These are phyloP conservation scores for Emergomyces orientalis DNA, from an alignment of 2,329 filamentous ascomycete species.

Conservation along the genomic window DNA sequence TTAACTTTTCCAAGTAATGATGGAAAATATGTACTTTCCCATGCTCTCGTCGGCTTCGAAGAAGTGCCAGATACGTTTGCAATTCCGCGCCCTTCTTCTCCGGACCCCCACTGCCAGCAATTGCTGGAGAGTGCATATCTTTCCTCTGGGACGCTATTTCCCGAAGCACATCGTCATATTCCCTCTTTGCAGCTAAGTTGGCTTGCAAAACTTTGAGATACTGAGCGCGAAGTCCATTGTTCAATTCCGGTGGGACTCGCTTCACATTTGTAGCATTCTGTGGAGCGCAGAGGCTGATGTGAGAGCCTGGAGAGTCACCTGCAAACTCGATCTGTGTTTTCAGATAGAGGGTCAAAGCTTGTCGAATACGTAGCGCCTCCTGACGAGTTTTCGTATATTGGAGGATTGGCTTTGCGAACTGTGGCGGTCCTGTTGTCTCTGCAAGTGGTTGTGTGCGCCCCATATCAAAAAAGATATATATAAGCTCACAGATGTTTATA, in stretches of 20 bases:
- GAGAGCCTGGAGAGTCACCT: constrained; percentile 24
- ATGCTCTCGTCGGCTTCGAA: constrained; percentile 39
- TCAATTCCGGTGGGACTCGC: constrained; percentile 31
- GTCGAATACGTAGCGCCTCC: constrained; percentile 33
- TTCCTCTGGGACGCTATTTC: constrained; percentile 25
- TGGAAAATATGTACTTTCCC: constrained; percentile 41
- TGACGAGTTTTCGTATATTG: constrained; percentile 34
- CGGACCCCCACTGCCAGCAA: constrained; percentile 12
- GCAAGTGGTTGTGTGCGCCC: neutral
- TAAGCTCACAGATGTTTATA: too few relatives aligned
- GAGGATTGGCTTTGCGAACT: constrained; percentile 27
- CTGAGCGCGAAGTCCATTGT: constrained; percentile 32
- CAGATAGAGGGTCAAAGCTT: constrained; percentile 31
- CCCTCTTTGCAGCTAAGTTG: constrained; percentile 33
- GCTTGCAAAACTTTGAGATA: constrained; percentile 41
- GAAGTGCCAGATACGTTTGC: constrained; percentile 36
- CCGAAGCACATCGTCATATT: constrained; percentile 29
- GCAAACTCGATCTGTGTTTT: constrained; percentile 28
- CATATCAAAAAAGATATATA: neutral
- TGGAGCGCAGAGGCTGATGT: constrained; percentile 30
- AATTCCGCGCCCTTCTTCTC: constrained; percentile 23
- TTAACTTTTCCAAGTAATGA: constrained; percentile 36
- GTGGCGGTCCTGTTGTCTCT: neutral
- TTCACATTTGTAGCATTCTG: constrained; percentile 27
- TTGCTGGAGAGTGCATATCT: constrained; percentile 17